Evolutionary conservation across 305 asterid genomes (phyloP).

Genomic region (Fraxinus dipetala): DNA sequence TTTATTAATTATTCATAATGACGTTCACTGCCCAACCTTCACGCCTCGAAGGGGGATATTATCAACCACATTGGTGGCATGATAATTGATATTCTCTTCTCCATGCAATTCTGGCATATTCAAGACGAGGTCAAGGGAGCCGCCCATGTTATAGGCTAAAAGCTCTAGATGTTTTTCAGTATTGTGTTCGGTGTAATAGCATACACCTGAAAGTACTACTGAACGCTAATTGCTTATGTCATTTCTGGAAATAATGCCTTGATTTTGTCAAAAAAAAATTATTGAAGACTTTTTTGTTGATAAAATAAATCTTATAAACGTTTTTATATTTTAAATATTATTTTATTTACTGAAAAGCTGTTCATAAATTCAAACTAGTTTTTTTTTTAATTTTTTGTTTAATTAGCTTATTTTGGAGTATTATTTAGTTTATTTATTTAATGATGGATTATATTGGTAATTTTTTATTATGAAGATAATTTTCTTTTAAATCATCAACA

Average conservation of each 20-base stretch:
- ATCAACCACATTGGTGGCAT: neutral
- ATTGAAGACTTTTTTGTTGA: neutral
- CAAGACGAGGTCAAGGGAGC: neutral
- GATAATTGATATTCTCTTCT: neutral
- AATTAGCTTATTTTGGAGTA: neutral
- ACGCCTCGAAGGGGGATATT: too few relatives aligned
- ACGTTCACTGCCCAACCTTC: neutral
- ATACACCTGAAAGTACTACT: neutral
- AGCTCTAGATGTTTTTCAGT: neutral
- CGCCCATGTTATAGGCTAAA: neutral
- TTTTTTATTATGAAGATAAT: neutral
- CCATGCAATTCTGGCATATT: neutral
- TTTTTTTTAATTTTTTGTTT: neutral
- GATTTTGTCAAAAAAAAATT: neutral
- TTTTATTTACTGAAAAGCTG: neutral
- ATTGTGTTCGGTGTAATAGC: neutral
- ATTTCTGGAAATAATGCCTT: too few relatives aligned
- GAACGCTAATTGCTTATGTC: neutral
- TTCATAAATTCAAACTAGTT: neutral
- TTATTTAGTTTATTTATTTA: neutral
- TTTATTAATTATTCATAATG: neutral
- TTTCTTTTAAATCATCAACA: neutral
- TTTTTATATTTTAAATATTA: neutral
- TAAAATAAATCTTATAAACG: neutral
- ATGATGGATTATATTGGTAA: neutral